These are phyloP conservation scores for Aspergillus chevalieri DNA, from an alignment of 2,329 filamentous ascomycete species.

Conservation along the genomic window DNA sequence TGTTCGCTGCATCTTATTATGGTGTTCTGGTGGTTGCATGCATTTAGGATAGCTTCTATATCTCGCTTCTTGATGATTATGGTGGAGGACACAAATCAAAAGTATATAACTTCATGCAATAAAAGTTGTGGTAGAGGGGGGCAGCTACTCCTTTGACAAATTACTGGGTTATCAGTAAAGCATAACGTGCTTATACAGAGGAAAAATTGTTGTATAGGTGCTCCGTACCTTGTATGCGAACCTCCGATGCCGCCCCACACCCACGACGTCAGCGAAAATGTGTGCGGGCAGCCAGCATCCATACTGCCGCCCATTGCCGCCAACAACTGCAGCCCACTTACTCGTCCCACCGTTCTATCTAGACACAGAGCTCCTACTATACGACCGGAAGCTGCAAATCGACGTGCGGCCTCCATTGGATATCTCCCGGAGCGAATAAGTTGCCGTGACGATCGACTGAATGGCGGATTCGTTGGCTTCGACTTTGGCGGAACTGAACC, in stretches of 20 bases:
- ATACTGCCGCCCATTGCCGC: slow-evolving; percentile 19
- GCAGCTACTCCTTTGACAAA: too few species aligned
- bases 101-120: too few species aligned
- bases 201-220: too few species aligned
- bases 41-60: too few species aligned
- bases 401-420: background rate
- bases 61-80: too few species aligned
- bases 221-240: too few species aligned
- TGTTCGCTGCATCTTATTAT: background rate
- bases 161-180: too few species aligned
- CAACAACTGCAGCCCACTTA: slow-evolving; percentile 1
- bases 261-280: slow-evolving; percentile 22
- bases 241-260: slow-evolving; percentile 12
- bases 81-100: too few species aligned
- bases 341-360: background rate
- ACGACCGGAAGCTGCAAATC: background rate
- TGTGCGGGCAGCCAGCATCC: slow-evolving; percentile 4
- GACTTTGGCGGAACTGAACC: slow-evolving; percentile 21
- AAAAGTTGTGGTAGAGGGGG: too few species aligned
- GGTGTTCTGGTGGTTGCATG: background rate
- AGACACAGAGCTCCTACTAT: background rate
- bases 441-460: background rate
- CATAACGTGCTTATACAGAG: too few species aligned
- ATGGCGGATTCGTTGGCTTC: slow-evolving; percentile 24
- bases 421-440: background rate